Evolutionary conservation across 345 rosid species (phyloP).

Genomic region (Conringia planisiliqua): DNA sequence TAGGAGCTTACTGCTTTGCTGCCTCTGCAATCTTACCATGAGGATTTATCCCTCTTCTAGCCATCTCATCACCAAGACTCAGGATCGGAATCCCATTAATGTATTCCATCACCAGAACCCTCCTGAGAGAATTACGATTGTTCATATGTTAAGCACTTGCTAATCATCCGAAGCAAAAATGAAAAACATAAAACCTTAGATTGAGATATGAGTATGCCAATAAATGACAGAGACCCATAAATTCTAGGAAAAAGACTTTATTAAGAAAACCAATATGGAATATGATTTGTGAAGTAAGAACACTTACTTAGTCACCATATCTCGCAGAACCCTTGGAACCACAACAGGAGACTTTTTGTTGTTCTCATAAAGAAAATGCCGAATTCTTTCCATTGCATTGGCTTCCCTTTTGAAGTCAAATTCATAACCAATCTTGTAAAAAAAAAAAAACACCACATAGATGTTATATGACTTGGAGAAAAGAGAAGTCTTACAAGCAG

Average conservation of each 20-base stretch:
- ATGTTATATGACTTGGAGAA: background rate
- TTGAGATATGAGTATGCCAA: background rate
- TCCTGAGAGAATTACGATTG: constrained; percentile 42
- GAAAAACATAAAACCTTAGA: background rate
- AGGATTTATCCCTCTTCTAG: constrained; percentile 88
- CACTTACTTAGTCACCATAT: constrained; percentile 74
- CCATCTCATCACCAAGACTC: constrained; percentile 85
- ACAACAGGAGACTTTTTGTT: constrained; percentile 77
- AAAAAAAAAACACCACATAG: background rate
- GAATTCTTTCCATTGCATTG: constrained; percentile 76
- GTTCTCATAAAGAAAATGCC: constrained; percentile 59
- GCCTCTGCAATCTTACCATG: constrained; percentile 74
- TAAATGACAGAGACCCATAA: background rate
- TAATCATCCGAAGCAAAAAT: background rate
- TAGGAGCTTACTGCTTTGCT: constrained; percentile 89
- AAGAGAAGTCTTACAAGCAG: background rate
- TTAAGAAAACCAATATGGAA: background rate
- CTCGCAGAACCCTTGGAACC: constrained; percentile 60
- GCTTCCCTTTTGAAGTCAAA: constrained; percentile 92
- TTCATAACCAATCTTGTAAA: constrained; percentile 78
- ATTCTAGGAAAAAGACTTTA: background rate
- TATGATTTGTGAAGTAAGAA: background rate
- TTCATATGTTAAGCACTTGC: constrained; percentile 2
- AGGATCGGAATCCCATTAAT: constrained; percentile 88
- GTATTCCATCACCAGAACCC: constrained; percentile 84